Evolutionary conservation across 2,329 filamentous ascomycete species (phyloP), one percentile per base, ranked within the genome.

Genomic region (Penicillium sp.): DNA sequence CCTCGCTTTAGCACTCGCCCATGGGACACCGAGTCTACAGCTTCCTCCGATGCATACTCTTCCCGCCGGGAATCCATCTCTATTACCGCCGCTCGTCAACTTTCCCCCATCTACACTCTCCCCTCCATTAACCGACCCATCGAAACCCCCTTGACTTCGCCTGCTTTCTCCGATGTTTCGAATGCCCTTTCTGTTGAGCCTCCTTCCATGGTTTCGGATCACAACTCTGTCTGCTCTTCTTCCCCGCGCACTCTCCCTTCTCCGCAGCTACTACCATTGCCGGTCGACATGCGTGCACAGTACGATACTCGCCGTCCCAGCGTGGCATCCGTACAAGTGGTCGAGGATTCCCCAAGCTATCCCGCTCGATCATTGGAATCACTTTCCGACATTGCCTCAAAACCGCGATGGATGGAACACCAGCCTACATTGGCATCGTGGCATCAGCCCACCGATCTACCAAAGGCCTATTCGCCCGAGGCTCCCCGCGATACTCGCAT

Each of bases 181-280:
- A 76, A 79, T 55, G 73, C 78, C 48, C 80, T 81, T 18, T 82
- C 79, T 2, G 75, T 82, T 15, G 86, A 88, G 43, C 84, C 86
- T 4, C 87, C 87, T 6, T 89, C 88, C 1, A 79, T 90, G 59
- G 80, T 89, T 48, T 91, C 89, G 0, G 90, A 94, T 69, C 77
- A 79, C 26, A 82, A 82, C 59, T 88, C 86, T 1, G 79, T 82
- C 53, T 83, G 84, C 68, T 85, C 85, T 4, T 81, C 81, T 27
- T 87, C 86, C 11, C 83, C 85, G 15, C 75, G 67, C 67, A 76
- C 68, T 60, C 55, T 73, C 48, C 69, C 72, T 40, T 78, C 76
- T 3, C 75, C 76, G 18, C 72, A 76, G 47, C 64, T 75, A 6
- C 67, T 74, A 53, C 71, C 73, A 8, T 66, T 73, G 11, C 74